Evolutionary conservation across 495 filamentous ascomycete genomes (phyloP).

Genomic region (Rhizodiscina lignyota): DNA sequence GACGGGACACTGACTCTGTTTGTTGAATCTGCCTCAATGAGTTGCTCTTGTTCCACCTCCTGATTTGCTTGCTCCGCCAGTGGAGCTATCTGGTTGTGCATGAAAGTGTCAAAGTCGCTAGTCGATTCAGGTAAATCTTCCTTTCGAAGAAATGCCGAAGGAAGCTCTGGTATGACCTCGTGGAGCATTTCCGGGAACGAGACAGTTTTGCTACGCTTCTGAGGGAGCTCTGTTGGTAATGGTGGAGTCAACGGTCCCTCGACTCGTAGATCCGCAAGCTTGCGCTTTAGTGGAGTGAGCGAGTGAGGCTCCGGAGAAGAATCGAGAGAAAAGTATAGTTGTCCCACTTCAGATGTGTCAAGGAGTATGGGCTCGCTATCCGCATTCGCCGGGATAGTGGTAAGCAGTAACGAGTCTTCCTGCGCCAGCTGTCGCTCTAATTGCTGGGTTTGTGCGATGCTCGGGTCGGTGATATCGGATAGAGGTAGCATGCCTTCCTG

Average conservation of each 20-base stretch:
- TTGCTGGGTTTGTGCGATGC: too few species aligned
- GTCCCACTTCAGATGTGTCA: constrained; percentile 2
- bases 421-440: too few species aligned
- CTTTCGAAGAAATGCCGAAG: constrained; percentile 12
- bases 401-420: too few species aligned
- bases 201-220: constrained; percentile 19
- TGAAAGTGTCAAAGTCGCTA: constrained; percentile 22
- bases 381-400: too few species aligned
- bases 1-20: constrained; percentile 38
- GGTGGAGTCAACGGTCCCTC: constrained; percentile 26
- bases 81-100: constrained; percentile 29
- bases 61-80: constrained; percentile 25
- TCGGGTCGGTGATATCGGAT: too few species aligned
- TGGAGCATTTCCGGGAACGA: constrained; percentile 20
- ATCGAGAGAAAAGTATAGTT: constrained; percentile 7
- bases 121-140: constrained; percentile 14
- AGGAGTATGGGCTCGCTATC: too few species aligned
- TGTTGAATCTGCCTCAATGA: constrained; percentile 39
- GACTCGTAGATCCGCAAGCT: constrained; percentile 22
- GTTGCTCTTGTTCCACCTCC: constrained; percentile 41
- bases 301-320: constrained; percentile 10
- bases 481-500: too few species aligned
- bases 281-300: constrained; percentile 13
- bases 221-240: constrained; percentile 10
- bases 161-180: constrained; percentile 14